These are phyloP conservation scores for Fragaria vesca DNA, from an alignment of 306 rosid genomes.

Conservation along the genomic window DNA sequence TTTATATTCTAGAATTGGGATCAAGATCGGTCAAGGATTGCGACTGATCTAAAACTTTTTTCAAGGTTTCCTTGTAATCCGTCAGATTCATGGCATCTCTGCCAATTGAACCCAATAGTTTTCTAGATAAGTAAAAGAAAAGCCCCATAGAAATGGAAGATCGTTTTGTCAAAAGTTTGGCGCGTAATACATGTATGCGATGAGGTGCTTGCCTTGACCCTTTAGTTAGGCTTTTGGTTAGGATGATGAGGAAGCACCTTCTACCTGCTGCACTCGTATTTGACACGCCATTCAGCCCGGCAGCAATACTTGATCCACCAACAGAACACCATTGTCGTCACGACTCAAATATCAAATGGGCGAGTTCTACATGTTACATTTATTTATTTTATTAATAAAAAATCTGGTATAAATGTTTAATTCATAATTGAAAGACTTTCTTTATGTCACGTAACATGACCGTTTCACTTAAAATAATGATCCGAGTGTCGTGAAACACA, in stretches of 20 bases:
- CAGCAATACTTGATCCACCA: neutral
- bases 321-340: neutral
- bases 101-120: neutral
- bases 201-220: neutral
- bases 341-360: neutral
- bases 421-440: fast-evolving
- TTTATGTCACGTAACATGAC: neutral
- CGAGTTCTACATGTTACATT: too few species aligned
- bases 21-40: conserved; percentile 26
- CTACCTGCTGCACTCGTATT: neutral
- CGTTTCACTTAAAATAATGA: too few species aligned
- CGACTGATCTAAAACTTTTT: conserved; percentile 15
- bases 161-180: conserved; percentile 2
- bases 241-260: neutral
- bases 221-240: neutral
- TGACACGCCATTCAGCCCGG: neutral
- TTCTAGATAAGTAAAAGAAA: neutral
- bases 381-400: too few species aligned
- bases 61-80: neutral
- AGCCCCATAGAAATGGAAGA: neutral
- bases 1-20: neutral
- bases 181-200: neutral
- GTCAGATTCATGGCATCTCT: neutral
- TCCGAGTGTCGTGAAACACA: too few species aligned
- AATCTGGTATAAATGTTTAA: too few species aligned